Evolutionary conservation across 805 yeast species (phyloP), one percentile per base, ranked within the genome.

Genomic region (Diddensiella caesifluorescens): DNA sequence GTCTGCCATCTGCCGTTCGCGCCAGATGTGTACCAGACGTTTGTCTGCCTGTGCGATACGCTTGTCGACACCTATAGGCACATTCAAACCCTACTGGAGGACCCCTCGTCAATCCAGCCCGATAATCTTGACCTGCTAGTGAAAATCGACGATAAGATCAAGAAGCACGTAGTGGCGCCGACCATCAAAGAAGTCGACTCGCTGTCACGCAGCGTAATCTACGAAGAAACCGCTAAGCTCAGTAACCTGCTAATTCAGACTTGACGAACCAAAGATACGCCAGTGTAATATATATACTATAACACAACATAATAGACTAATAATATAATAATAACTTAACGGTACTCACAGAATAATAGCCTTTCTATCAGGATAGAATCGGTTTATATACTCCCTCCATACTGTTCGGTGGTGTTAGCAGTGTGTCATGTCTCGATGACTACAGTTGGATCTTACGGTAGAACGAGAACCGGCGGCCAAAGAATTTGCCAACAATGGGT

Each of bases 401-500:
- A 39, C 47, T 35, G 31, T n/a, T n/a, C n/a, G n/a, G n/a, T n/a
- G n/a, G n/a, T n/a, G n/a, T n/a, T n/a, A n/a, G n/a, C n/a, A n/a
- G 32, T 28, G 12, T 28, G 13, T 13, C 27, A 12, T 9, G 27
- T 25, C 27, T 25, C 27, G 10, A 25, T 9, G 27, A 25, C 27
- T 25, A 13, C 7, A 19, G 19, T 12, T 7, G 33, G 22, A 13
- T 51, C 64, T 42, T 47, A 60, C 64, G 31, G 22, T 38, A 54
- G 29, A 56, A 59, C 9, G 83, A 75, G 48, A 69, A 65, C 49
- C 77, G 60, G 38, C 89, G 68, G 6, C 90, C 90, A 32, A 83
- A 49, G 37, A 76, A 68, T 56, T 76, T 77, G n/a, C 89, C 90
- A 10, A 78, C 51, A 41, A 81, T 58, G 1, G 90, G 90, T 35